phyloP scores from a whole-genome alignment of 495 filamentous ascomycete genomes.

The Glarea lozoyensis region DNA sequence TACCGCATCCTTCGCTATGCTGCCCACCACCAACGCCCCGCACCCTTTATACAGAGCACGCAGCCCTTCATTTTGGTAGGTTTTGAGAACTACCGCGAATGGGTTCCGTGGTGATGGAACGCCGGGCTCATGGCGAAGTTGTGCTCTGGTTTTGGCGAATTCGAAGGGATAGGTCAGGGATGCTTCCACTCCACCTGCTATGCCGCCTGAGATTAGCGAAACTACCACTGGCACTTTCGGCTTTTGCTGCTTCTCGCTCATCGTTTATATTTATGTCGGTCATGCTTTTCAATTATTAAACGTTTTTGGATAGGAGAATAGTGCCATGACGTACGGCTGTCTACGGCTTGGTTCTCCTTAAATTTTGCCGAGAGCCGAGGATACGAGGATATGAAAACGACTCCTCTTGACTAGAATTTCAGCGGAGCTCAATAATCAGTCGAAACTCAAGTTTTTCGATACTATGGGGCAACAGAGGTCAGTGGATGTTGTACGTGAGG shows the following conservation, averaged over 20 bases:
- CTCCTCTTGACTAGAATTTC: too few relatives aligned
- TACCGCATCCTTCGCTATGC: conserved; percentile 55
- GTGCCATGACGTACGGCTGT: too few relatives aligned
- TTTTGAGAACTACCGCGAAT: conserved; percentile 26
- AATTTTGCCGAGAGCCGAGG: too few relatives aligned
- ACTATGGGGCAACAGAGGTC: too few relatives aligned
- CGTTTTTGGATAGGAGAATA: too few relatives aligned
- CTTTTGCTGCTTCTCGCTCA: neutral
- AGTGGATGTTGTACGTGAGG: too few relatives aligned
- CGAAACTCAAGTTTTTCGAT: too few relatives aligned
- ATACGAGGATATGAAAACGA: too few relatives aligned
- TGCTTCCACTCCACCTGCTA: conserved; percentile 18
- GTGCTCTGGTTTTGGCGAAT: conserved; percentile 18
- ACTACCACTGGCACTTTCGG: conserved; percentile 8
- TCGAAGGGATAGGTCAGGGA: conserved; percentile 14
- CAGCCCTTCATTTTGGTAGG: conserved; percentile 38
- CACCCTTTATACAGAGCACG: conserved; percentile 54
- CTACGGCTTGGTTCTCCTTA: too few relatives aligned
- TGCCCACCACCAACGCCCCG: conserved; percentile 21
- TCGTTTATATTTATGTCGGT: too few relatives aligned
- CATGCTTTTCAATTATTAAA: too few relatives aligned
- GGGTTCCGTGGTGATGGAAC: conserved; percentile 32
- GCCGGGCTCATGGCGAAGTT: conserved; percentile 24
- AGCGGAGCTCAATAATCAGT: too few relatives aligned
- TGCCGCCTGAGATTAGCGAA: conserved; percentile 13